Evolutionary conservation across 495 filamentous ascomycete species (phyloP).

Genomic region (Neurospora sp.): DNA sequence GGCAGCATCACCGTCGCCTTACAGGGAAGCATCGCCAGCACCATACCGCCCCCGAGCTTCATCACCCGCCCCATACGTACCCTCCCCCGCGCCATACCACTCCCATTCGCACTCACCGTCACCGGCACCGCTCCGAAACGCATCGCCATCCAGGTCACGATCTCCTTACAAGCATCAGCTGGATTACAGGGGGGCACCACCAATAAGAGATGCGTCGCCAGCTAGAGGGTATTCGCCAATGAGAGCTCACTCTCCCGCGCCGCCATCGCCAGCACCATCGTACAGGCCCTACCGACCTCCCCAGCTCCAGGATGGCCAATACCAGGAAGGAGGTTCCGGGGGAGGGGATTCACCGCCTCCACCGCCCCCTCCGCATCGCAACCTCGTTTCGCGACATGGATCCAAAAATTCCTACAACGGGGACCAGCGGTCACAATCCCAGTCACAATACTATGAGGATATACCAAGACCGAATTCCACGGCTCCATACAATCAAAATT

Average conservation of each 20-base stretch:
- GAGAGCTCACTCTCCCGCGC: not conserved
- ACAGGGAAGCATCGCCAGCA: slow-evolving; percentile 6
- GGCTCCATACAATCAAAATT: slow-evolving; percentile 15
- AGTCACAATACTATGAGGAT: slow-evolving; percentile 12
- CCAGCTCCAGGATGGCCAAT: slow-evolving; percentile 10
- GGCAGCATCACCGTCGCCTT: slow-evolving; percentile 49
- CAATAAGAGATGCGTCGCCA: not conserved
- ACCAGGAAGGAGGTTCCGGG: slow-evolving; percentile 1
- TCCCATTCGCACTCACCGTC: slow-evolving; percentile 15
- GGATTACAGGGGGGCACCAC: slow-evolving; percentile 8
- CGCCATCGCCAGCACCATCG: slow-evolving; percentile 32
- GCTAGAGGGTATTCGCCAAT: not conserved
- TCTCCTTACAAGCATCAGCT: not conserved
- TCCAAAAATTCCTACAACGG: slow-evolving; percentile 13
- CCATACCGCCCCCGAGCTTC: slow-evolving; percentile 13
- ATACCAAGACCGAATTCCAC: slow-evolving; percentile 17
- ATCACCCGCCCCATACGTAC: slow-evolving; percentile 10
- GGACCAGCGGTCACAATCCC: slow-evolving; percentile 4
- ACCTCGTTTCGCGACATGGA: slow-evolving; percentile 15
- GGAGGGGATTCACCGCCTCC: slow-evolving; percentile 40
- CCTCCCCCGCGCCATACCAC: slow-evolving; percentile 20
- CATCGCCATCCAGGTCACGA: not conserved
- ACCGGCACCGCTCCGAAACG: slow-evolving; percentile 3
- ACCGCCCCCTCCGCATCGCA: slow-evolving; percentile 45
- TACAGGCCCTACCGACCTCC: slow-evolving; percentile 34